Evolutionary conservation across 2,329 filamentous ascomycete species (phyloP), one percentile per base, ranked within the genome.

Genomic region (Aspergillus hortae): DNA sequence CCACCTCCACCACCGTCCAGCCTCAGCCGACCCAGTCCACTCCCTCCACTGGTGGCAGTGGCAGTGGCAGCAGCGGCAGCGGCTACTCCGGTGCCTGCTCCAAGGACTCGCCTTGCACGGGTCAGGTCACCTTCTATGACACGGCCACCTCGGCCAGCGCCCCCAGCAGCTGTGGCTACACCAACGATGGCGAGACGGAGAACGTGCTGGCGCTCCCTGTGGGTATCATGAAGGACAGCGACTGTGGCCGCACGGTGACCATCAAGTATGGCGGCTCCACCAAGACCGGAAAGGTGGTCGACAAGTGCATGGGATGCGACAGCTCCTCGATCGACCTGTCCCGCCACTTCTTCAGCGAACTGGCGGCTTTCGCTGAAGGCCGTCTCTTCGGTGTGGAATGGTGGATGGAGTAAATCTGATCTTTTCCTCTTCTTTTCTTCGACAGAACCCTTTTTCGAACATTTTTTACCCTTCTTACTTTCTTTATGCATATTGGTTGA

Each of bases 291-390:
- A 79, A 62, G 3, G 82, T 92, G 55, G 80, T 80, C 48, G 89
- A 94, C 76, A 90, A 89, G 75, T 94, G 89, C 78, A 81, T 82
- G 72, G 85, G 86, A 61, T 94, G 89, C 69, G 63, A 45, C 55
- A 48, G 61, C 32, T 57, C 67, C 38, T 74, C 78, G 61, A 80
- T 90, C 45, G 87, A 90, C 63, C 77, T 87, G 59, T 82, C 80
- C 58, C 70, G 76, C 55, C 76, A 78, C 60, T 71, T 80, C 55
- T 87, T 85, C 70, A 57, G 62, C n/a, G 72, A 77, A 17, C 74
- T 88, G 41, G 68, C 67, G 23, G 46, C 53, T 9, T 47, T 66
- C 9, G 53, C 48, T 17, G 67, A 65, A 38, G 77, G 76, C 46
- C 74, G 77, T 58, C 62, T 78, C 48, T 12, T 46, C 52, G 70